These are phyloP conservation scores for Phytophthora agathidicida DNA, from an alignment of 352 stramenopile genomes.

Conservation along the genomic window DNA sequence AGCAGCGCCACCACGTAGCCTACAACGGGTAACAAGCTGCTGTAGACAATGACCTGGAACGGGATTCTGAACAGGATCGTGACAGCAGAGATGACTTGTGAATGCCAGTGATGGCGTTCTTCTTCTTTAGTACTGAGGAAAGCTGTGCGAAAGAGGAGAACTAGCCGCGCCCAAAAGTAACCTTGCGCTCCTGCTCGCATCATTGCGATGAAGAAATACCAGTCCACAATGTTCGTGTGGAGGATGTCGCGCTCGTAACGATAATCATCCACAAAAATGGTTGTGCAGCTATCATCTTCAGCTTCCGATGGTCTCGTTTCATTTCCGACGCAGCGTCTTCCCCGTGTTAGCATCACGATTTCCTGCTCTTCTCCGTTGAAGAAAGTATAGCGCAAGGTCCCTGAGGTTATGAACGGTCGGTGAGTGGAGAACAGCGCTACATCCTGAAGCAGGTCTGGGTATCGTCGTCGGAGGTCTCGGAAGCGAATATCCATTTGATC, in stretches of 20 bases:
- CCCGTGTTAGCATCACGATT: constrained; percentile 40
- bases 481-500: constrained; percentile 38
- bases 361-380: constrained; percentile 29
- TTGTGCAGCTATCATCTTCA: constrained; percentile 20
- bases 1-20: constrained; percentile 43
- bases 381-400: constrained; percentile 1
- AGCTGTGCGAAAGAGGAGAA: constrained; percentile 34
- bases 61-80: constrained; percentile 43
- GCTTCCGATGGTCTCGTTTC: not conserved
- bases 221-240: constrained; percentile 43
- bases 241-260: constrained; percentile 50
- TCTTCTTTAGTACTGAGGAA: constrained; percentile 7
- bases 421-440: constrained; percentile 29
- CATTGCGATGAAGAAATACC: constrained; percentile 31
- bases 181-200: constrained; percentile 41
- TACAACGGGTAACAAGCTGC: constrained; percentile 42
- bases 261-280: constrained; percentile 60
- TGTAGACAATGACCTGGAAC: constrained; percentile 62
- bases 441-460: constrained; percentile 33
- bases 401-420: constrained; percentile 4
- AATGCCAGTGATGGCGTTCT: not conserved
- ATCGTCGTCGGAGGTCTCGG: constrained; percentile 16
- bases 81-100: constrained; percentile 3
- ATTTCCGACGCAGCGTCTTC: constrained; percentile 16
- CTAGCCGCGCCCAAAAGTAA: constrained; percentile 52